Base-by-base conservation (phyloP, 345 rosid genomes). In the Noccaea caerulescens region DNA sequence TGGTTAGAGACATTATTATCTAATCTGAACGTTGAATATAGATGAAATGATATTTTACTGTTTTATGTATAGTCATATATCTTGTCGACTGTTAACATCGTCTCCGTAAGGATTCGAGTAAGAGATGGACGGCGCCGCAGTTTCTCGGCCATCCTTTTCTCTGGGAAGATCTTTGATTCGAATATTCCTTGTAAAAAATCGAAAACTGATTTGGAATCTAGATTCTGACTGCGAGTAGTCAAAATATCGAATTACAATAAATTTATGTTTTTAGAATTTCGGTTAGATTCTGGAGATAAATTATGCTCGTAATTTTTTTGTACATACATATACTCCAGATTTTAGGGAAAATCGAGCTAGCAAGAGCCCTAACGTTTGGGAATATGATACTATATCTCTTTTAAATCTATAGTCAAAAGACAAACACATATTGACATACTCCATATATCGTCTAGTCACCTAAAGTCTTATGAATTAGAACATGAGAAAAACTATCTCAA, bases 41-140 rank as follows among this genome's bases (percentile, higher is more conserved):
- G 27, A 3, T 25, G 3, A 25, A 25, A 25, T 25, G 27, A 25
- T 25, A 25, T 25, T 25, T 25, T 16, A 25, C 27, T 25, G 27
- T 25, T 25, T 25, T 25, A 25, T 25, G 27, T 25, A 2, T 25
- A 25, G 27, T 25, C 27, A 3, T 25, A 25, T 25, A 80, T 68
- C 90, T 92, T 20, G 69, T 90, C 1, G 85, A 83, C 27, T 85
- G 90, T 67, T 92, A 16, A 16, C 18, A 16, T 16, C 18, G 98
- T 71, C 75, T 92, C 54, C 91, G 81, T 76, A 92, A 90, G 80
- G 98, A 88, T 32, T 81, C 93, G 1, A 82, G 77, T 44, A 80
- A 81, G 71, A 41, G 98, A 78, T 88, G 91, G 96, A 76, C 90
- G n/a, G 88, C 85, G 36, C 10, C 85, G 32, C 84, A 85, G 81